These are phyloP conservation scores for Malassezia obtusa DNA, from an alignment of 1,284 basidiomycete species.

Conservation along the genomic window DNA sequence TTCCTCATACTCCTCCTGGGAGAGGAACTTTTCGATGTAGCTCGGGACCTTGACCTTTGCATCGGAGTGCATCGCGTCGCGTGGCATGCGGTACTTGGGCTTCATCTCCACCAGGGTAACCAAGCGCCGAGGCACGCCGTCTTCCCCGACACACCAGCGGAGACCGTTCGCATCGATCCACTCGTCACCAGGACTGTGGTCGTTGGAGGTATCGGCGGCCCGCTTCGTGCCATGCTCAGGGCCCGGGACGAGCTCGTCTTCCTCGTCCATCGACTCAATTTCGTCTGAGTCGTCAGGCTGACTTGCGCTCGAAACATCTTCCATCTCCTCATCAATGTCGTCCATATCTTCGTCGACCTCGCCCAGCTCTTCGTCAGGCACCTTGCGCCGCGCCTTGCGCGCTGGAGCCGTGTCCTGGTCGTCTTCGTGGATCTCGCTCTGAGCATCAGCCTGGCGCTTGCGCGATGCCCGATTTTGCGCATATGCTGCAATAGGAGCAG, in stretches of 20 bases:
- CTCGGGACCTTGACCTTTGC: slow-evolving; percentile 28
- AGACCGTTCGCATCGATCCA: slow-evolving; percentile 39
- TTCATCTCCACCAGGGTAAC: slow-evolving; percentile 36
- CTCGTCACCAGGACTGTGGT: slow-evolving; percentile 35
- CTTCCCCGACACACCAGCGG: slow-evolving; percentile 32
- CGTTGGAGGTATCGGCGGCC: slow-evolving; percentile 26
- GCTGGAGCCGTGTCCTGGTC: no score
- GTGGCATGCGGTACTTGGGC: slow-evolving; percentile 37
- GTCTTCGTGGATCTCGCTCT: no score
- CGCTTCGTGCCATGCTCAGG: slow-evolving; percentile 17
- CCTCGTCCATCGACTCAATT: not conserved
- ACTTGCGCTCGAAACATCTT: not conserved
- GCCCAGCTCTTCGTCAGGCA: no score
- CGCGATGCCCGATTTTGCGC: not conserved
- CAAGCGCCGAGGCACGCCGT: slow-evolving; percentile 18
- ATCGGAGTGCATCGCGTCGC: slow-evolving; percentile 37
- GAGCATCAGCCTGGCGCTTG: not conserved
- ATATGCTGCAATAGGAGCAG: no score
- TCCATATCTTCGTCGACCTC: not conserved
- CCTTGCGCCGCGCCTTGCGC: not conserved
- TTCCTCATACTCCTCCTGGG: slow-evolving; percentile 36
- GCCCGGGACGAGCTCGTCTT: not conserved
- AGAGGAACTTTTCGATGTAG: slow-evolving; percentile 28
- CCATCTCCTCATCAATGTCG: not conserved
- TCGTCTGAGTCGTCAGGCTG: not conserved